Base-by-base conservation (phyloP, 148 eudicot species). In the Polygonum maritimum region DNA sequence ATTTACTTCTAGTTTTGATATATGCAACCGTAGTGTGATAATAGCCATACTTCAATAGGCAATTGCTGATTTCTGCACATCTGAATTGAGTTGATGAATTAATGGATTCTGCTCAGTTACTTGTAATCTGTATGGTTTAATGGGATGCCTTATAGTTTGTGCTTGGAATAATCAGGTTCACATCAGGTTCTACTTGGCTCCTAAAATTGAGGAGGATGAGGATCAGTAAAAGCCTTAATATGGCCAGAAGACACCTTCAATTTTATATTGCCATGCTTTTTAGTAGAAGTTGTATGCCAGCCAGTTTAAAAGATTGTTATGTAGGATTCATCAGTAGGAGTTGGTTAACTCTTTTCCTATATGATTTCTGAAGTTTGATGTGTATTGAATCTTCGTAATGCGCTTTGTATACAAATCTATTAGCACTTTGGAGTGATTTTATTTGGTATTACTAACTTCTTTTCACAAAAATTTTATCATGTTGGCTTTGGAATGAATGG, bases 121-220 rank as follows among this genome's bases (percentile, higher is more conserved):
- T 26, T 26, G 31, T 26, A 26, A 26, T 26, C 31, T 26, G 31
- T 26, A 26, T 26, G 31, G 31, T 26, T 26, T 26, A 1, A 26
- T 26, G 31, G 31, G 31, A 26, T 26, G 31, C 31, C 31, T 26
- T 26, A 26, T 26, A 26, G 31, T 26, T 26, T 26, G 31, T 26
- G 31, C 31, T 26, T 26, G 31, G 31, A 26, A 26, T 26, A 26
- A 26, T 26, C 31, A 26, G 98, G 96, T 96, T 41, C 88, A 93
- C 72, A 84, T 91, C 73, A 83, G 98, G 80, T 93, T 88, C 84
- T 93, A 93, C 80, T 75, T 93, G 88, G 94, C 96, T 67, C 94
- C 98, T 75, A 93, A 93, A 82, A 91, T 93, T 0, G 98, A 93
- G 80, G 98, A 93, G 75, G 96, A 93, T 63, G 96, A 91, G 44